Percentiles rank a stretch among this genome's conserved stretches.
Conservation (phyloP, 2,329 filamentous ascomycete genomes). For the Aspergillus sp. region DNA sequence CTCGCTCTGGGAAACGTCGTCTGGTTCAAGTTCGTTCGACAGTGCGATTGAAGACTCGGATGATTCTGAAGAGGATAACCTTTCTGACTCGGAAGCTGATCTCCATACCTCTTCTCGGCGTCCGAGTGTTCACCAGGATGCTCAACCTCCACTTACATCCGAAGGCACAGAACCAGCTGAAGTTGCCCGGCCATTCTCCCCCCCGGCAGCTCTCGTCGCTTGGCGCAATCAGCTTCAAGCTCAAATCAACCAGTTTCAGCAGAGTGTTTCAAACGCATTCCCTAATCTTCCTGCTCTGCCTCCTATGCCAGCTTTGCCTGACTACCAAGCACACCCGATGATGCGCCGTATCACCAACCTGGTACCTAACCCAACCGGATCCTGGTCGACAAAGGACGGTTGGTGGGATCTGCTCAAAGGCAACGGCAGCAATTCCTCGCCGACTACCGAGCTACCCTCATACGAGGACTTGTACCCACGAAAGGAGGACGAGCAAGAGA, state of each 20-base stretch:
- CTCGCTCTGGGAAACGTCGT: constrained; percentile 58
- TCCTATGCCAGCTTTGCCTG: constrained; percentile 58
- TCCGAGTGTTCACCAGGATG: constrained; percentile 31
- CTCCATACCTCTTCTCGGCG: constrained; percentile 24
- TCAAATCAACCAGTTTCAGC: constrained; percentile 70
- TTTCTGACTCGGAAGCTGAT: constrained; percentile 12
- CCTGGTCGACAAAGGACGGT: constrained; percentile 36
- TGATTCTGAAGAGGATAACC: constrained; percentile 22
- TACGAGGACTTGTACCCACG: constrained; percentile 72
- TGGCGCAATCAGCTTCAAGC: constrained; percentile 67
- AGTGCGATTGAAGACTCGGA: constrained; percentile 37
- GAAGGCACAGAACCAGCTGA: constrained; percentile 21
- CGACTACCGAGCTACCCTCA: constrained; percentile 57
- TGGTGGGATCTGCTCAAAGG: constrained; percentile 64
- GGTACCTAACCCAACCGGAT: constrained; percentile 57
- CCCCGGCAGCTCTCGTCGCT: constrained; percentile 59
- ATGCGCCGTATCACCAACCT: constrained; percentile 66
- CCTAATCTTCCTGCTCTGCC: constrained; percentile 53
- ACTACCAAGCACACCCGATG: constrained; percentile 67
- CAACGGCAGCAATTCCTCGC: constrained; percentile 35
- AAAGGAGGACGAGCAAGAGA: constrained; percentile 25
- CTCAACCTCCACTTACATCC: constrained; percentile 15
- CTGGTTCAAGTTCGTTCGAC: constrained; percentile 39
- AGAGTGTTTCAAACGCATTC: constrained; percentile 59
- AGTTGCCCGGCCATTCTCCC: constrained; percentile 37